These are phyloP conservation scores for Kluyveromyces aestuarii DNA, from an alignment of 805 yeast species.

Conservation along the genomic window DNA sequence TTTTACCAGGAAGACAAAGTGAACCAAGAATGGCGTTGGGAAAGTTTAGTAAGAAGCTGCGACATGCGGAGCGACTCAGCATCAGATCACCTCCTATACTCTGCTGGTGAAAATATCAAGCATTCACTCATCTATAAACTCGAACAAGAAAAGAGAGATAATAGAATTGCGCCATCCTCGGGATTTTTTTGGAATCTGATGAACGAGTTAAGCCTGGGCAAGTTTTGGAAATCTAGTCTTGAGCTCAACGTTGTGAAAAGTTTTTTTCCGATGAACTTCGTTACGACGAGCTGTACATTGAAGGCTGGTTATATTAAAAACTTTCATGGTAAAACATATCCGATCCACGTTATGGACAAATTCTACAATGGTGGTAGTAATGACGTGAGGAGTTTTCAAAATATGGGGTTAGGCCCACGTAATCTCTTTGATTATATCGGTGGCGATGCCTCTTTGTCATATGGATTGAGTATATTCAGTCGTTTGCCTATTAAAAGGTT, in stretches of 20 bases:
- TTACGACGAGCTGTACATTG: conserved; percentile 40
- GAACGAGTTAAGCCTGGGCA: conserved; percentile 36
- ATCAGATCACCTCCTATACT: conserved; percentile 45
- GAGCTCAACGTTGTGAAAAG: conserved; percentile 24
- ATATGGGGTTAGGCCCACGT: conserved; percentile 59
- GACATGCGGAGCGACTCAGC: conserved; percentile 37
- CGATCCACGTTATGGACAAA: conserved; percentile 59
- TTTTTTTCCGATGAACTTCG: conserved; percentile 18
- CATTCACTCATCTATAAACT: conserved; percentile 37
- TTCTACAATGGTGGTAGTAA: conserved; percentile 78
- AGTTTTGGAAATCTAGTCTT: conserved; percentile 21
- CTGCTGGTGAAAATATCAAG: conserved; percentile 58
- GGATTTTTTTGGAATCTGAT: conserved; percentile 35
- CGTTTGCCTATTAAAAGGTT: conserved; percentile 45
- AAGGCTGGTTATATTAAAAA: conserved; percentile 50
- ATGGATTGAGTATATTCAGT: conserved; percentile 50
- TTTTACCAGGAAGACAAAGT: conserved; percentile 12
- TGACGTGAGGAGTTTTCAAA: conserved; percentile 60
- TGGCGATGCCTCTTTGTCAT: conserved; percentile 51
- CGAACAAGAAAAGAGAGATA: conserved; percentile 34
- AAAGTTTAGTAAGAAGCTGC: conserved; percentile 36
- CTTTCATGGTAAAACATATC: conserved; percentile 27
- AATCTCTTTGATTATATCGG: conserved; percentile 51
- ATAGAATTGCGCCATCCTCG: conserved; percentile 33
- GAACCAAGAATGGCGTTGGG: conserved; percentile 43